These are phyloP conservation scores for Pittosporum tobira DNA, from an alignment of 129 eudicot genomes.

Conservation along the genomic window DNA sequence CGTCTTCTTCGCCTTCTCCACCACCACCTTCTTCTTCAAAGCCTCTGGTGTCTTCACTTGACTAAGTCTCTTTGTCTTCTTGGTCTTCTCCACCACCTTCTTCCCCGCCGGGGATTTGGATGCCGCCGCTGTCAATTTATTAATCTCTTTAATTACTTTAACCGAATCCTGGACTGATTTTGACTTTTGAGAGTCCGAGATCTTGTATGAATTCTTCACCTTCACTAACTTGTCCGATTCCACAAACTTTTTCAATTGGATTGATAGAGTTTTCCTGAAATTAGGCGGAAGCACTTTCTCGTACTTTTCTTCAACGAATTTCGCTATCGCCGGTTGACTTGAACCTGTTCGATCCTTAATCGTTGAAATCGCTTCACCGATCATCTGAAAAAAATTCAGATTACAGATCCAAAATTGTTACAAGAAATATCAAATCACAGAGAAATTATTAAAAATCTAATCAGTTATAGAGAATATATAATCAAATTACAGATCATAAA, in stretches of 20 bases:
- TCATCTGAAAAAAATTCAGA: constrained; percentile 20
- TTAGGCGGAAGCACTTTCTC: constrained; percentile 22
- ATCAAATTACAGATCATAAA: neutral
- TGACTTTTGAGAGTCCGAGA: constrained; percentile 18
- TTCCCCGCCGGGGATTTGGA: neutral
- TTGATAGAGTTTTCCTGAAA: constrained; percentile 24
- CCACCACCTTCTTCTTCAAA: constrained; percentile 17
- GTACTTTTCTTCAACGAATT: constrained; percentile 30
- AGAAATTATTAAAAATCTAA: too few species aligned
- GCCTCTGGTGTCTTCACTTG: constrained; percentile 34
- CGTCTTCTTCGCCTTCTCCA: neutral
- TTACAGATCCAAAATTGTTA: too few species aligned
- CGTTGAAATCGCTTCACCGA: constrained; percentile 27
- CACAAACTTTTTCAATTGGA: constrained; percentile 31
- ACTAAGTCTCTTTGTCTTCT: constrained; percentile 35
- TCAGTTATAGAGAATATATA: too few species aligned
- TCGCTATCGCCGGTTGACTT: constrained; percentile 39
- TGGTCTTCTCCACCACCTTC: constrained; percentile 18
- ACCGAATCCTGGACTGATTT: neutral
- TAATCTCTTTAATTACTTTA: neutral
- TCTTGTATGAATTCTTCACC: constrained; percentile 39
- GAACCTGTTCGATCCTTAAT: constrained; percentile 40
- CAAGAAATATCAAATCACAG: too few species aligned
- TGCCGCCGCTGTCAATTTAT: neutral
- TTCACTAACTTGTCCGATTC: constrained; percentile 26